Conservation (phyloP, 2,329 filamentous ascomycete species). For the Penicillium brasilianum region DNA sequence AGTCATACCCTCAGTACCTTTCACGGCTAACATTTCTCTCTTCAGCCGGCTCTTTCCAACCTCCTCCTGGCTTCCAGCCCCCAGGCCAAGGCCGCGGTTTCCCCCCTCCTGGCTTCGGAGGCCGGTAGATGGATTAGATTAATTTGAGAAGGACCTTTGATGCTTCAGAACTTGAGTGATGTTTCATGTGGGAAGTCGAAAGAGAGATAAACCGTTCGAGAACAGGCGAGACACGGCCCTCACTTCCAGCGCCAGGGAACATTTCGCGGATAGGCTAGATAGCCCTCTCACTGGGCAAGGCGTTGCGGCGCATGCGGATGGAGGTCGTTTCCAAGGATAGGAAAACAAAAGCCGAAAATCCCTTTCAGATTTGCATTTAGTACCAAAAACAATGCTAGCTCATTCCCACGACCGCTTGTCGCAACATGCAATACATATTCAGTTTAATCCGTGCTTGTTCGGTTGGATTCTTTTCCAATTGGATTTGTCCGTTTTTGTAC, state of each 20-base stretch:
- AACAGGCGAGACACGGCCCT: constrained; percentile 17
- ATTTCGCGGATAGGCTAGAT: constrained; percentile 33
- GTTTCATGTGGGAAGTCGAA: constrained; percentile 24
- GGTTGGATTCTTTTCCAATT: too few relatives aligned
- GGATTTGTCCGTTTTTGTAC: too few relatives aligned
- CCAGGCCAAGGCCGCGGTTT: constrained; percentile 60
- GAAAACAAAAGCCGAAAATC: constrained; percentile 30
- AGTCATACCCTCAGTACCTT: not conserved
- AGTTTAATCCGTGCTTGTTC: not conserved
- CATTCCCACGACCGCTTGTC: constrained; percentile 10
- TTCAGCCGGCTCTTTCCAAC: constrained; percentile 58
- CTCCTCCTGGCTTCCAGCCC: constrained; percentile 76
- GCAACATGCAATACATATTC: constrained; percentile 12
- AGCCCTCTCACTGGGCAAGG: constrained; percentile 44
- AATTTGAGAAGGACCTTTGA: constrained; percentile 31
- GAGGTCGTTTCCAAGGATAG: constrained; percentile 37
- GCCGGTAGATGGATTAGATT: constrained; percentile 41
- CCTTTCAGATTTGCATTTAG: constrained; percentile 12
- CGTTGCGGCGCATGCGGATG: constrained; percentile 50
- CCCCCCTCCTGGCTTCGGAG: constrained; percentile 57
- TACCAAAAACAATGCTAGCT: constrained; percentile 16
- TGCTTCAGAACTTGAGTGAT: constrained; percentile 30
- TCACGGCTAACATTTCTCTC: constrained; percentile 43
- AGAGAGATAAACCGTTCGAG: constrained; percentile 16
- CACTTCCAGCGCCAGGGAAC: constrained; percentile 24